Percentiles rank a stretch among this genome's conserved stretches.
phyloP scores from a whole-genome alignment of 179 eudicot genomes.

The Beta macrorhiza region DNA sequence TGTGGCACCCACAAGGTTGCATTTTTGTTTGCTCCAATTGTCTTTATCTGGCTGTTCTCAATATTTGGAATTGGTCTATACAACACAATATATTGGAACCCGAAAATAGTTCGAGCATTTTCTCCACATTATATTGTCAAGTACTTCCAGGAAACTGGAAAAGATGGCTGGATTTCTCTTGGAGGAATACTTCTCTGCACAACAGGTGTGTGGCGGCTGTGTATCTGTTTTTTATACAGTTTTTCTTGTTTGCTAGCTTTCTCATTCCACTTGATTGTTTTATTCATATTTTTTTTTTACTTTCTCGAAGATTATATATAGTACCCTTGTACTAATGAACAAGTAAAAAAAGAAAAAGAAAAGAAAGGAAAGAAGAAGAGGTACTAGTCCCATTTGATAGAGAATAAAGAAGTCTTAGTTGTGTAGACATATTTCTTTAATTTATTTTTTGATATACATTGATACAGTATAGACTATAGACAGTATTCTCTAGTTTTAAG shows the following conservation, averaged over 20 bases:
- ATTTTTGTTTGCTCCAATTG: slow-evolving; percentile 80
- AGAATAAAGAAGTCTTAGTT: background rate
- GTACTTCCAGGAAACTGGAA: slow-evolving; percentile 69
- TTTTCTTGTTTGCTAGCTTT: background rate
- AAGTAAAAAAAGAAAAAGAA: background rate
- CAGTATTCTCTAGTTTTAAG: background rate
- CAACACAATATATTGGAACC: slow-evolving; percentile 78
- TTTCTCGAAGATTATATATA: no score
- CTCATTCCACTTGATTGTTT: background rate
- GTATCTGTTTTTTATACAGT: background rate
- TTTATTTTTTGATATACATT: no score
- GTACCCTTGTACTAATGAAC: background rate
- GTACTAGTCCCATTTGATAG: background rate
- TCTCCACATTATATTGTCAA: slow-evolving; percentile 76
- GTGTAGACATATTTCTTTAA: no score
- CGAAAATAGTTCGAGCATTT: slow-evolving; percentile 59
- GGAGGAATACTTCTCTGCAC: slow-evolving; percentile 83
- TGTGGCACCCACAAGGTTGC: slow-evolving; percentile 87
- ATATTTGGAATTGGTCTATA: slow-evolving; percentile 70
- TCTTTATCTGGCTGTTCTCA: slow-evolving; percentile 66
- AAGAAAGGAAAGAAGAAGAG: background rate
- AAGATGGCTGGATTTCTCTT: slow-evolving; percentile 83
- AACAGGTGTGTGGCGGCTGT: slow-evolving; percentile 55
- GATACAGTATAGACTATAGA: background rate
- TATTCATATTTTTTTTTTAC: background rate